Conservation (phyloP, 2,329 filamentous ascomycete genomes). For the Colletotrichum sp. region DNA sequence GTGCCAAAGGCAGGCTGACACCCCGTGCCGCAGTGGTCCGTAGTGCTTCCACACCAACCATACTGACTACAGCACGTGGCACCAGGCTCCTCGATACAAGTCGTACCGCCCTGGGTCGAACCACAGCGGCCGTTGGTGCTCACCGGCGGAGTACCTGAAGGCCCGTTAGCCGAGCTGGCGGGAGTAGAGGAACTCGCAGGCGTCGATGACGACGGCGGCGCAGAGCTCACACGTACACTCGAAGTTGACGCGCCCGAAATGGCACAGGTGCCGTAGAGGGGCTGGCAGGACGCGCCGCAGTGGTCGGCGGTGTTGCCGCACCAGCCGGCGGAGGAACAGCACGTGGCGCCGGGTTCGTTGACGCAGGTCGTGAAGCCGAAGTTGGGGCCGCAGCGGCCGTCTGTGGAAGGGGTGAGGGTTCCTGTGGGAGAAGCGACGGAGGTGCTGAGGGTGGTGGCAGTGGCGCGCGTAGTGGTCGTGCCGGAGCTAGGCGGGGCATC, state of each 20-base stretch:
- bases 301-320: slow-evolving; percentile 45
- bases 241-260: not conserved
- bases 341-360: slow-evolving; percentile 22
- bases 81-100: slow-evolving; percentile 25
- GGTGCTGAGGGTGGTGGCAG: not conserved
- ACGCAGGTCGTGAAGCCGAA: slow-evolving; percentile 27
- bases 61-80: slow-evolving; percentile 26
- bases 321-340: slow-evolving; percentile 34
- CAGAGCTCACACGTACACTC: not conserved
- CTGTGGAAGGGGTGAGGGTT: slow-evolving; percentile 16
- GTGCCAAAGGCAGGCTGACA: slow-evolving; percentile 16
- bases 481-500: not conserved
- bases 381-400: slow-evolving; percentile 32
- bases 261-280: slow-evolving; percentile 28
- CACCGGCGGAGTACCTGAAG: not conserved
- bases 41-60: slow-evolving; percentile 24
- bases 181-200: not conserved
- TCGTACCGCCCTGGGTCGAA: slow-evolving; percentile 22
- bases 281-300: slow-evolving; percentile 43
- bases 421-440: slow-evolving; percentile 10
- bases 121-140: slow-evolving; percentile 33
- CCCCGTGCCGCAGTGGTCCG: slow-evolving; percentile 23
- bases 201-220: not conserved
- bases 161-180: not conserved
- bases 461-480: not conserved